A percentile compares a stretch with the other conserved stretches of the same genome.
Evolutionary conservation across 805 yeast genomes (phyloP).

Genomic region (Torulaspora maleeae): DNA sequence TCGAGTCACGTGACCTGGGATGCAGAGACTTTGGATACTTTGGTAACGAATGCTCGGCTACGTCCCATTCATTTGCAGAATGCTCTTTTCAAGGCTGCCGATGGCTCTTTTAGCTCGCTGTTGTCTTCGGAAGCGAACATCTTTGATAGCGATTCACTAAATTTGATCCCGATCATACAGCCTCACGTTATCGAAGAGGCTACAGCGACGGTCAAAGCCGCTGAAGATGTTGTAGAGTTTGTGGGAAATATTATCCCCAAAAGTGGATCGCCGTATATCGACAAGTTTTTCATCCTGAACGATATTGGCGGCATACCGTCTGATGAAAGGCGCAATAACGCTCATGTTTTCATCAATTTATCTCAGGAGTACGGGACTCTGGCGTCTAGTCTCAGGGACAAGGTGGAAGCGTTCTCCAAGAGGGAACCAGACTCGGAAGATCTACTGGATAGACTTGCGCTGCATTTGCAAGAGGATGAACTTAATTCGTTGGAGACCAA

Average conservation of each 20-base stretch:
- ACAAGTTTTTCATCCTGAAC: constrained; percentile 77
- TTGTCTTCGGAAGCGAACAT: constrained; percentile 13
- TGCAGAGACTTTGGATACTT: constrained; percentile 26
- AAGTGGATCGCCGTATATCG: constrained; percentile 45
- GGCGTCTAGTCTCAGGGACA: constrained; percentile 7
- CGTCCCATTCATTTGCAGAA: constrained; percentile 28
- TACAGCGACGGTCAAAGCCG: constrained; percentile 39
- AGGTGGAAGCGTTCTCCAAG: constrained; percentile 7
- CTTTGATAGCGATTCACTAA: constrained; percentile 17
- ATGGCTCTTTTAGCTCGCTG: constrained; percentile 20
- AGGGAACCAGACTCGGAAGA: constrained; percentile 18
- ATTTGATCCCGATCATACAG: constrained; percentile 44
- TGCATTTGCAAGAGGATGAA: constrained; percentile 18
- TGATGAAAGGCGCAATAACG: constrained; percentile 67
- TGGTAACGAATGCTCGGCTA: constrained; percentile 22
- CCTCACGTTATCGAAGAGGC: constrained; percentile 66
- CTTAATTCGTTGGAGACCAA: constrained; percentile 11
- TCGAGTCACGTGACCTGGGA: constrained; percentile 16
- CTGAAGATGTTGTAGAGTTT: constrained; percentile 38
- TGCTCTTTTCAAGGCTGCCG: constrained; percentile 16
- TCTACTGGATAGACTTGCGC: constrained; percentile 19
- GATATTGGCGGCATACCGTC: constrained; percentile 89
- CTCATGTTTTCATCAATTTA: constrained; percentile 84
- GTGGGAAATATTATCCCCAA: constrained; percentile 31
- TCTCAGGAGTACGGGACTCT: constrained; percentile 57